phyloP scores from a whole-genome alignment of 169 alveolate genomes.

The Eimeria tenella region DNA sequence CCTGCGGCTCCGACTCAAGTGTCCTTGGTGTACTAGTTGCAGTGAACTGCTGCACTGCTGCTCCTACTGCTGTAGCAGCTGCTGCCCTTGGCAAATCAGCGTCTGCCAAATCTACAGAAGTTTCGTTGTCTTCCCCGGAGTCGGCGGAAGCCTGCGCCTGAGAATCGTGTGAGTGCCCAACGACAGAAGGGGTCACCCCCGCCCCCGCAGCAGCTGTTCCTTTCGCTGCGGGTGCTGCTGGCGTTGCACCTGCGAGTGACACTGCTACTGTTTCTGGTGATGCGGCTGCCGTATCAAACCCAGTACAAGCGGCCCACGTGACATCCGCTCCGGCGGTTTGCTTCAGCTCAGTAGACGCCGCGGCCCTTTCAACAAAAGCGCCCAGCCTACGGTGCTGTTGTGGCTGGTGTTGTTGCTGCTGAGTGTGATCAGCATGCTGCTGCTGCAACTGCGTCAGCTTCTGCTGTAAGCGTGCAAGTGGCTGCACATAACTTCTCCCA shows the following conservation, averaged over 20 bases:
- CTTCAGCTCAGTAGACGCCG: background rate
- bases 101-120: background rate
- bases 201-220: background rate
- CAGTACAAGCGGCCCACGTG: background rate
- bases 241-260: background rate
- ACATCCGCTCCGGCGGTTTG: background rate
- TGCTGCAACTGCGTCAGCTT: conserved; percentile 66
- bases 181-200: background rate
- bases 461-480: conserved; percentile 67
- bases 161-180: background rate
- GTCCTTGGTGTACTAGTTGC: background rate
- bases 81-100: background rate
- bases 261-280: conserved; percentile 2
- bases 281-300: background rate
- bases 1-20: background rate
- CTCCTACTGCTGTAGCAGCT: background rate
- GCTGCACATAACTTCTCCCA: conserved; percentile 36
- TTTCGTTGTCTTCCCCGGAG: background rate
- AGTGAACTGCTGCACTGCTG: background rate
- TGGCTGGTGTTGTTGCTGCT: conserved; percentile 44
- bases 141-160: background rate
- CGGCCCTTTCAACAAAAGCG: background rate
- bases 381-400: background rate
- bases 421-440: conserved; percentile 39
- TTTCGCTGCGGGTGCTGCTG: background rate